Base-by-base conservation (phyloP, 192 early-diverging fungal species). In the Podila epicladia region DNA sequence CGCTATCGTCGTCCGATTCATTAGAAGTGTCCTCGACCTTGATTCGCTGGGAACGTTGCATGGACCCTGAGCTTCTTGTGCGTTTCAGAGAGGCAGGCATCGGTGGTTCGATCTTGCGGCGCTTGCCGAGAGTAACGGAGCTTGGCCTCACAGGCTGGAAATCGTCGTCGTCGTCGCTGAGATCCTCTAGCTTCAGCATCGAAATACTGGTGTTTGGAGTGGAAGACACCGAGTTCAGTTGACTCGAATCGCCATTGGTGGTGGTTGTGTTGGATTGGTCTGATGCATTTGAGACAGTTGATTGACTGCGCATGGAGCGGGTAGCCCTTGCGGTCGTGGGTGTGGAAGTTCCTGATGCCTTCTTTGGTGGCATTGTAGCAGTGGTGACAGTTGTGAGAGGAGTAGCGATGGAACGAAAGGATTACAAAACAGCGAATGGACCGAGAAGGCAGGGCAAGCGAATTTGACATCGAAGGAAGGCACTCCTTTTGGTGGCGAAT, bases 281-380 rank as follows among this genome's bases (percentile, higher is more conserved):
- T 5, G 69, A 38, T 8, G 60, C 32, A 8, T 48, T 19, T 2
- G 70, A 55, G 31, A 64, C 49, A 13, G 50, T 28, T 20, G 65
- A 67, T 8, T 35, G 69, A 32, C 58, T 63, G 45, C 65, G 69
- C 32, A 48, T 38, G 24, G 69, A 32, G 50, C 75, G 69, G 15
- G 59, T 68, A 20, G 61, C 19, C 26, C 70, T 66, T 3, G 65
- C 17, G 15, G 59, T 41, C 15, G 58, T n/a, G 22, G 38, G 55
- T 22, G n/a, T n/a, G 12, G 64, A 41, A 2, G 65, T 45, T 45
- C 13, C 26, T 19, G 65, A n/a, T 24, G 62, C n/a, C 71, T 73
- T 80, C 64, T 80, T 80, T 38, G 77, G 77, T 12, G 77, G 71
- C 77, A 80, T 80, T 55, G 5, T 4, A 24, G 2, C 5, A 2